Evolutionary conservation across 768 basidiomycete genomes (phyloP).

Genomic region (Hortiboletus flavorubellus): DNA sequence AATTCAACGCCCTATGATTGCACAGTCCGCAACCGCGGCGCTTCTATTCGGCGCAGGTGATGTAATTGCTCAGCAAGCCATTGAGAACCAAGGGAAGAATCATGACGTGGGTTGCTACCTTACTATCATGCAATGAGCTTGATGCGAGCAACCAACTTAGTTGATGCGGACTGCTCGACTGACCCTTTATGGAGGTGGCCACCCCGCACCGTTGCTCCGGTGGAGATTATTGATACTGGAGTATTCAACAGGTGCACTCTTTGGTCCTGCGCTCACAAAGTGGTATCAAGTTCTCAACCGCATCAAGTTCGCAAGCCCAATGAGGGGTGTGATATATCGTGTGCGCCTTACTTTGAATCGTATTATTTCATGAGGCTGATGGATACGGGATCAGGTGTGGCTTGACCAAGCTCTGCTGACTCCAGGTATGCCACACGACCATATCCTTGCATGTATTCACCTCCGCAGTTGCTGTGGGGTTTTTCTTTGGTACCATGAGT

Average conservation of each 20-base stretch:
- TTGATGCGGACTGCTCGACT: conserved; percentile 60
- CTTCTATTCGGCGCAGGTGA: conserved; percentile 74
- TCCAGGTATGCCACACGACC: conserved; percentile 44
- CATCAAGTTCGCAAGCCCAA: conserved; percentile 63
- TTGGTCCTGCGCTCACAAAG: conserved; percentile 78
- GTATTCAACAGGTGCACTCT: conserved; percentile 50
- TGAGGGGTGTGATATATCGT: conserved; percentile 55
- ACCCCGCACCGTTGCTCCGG: background rate
- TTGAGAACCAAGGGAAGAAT: conserved; percentile 65
- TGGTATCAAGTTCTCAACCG: conserved; percentile 77
- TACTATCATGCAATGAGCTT: background rate
- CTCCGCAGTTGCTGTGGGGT: conserved; percentile 40
- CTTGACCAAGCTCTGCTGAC: conserved; percentile 80
- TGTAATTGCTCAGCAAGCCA: conserved; percentile 79
- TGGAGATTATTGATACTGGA: background rate
- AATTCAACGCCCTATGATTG: conserved; percentile 56
- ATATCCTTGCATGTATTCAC: conserved; percentile 1
- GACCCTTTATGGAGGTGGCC: conserved; percentile 67
- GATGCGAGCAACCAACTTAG: conserved; percentile 30
- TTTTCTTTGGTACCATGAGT: conserved; percentile 76
- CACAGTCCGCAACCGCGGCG: conserved; percentile 63
- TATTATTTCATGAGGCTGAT: background rate
- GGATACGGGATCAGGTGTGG: conserved; percentile 50
- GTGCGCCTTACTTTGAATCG: conserved; percentile 36
- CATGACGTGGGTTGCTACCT: conserved; percentile 62